Conservation (phyloP, 2,329 filamentous ascomycete species). For the Colletotrichum camelliae region DNA sequence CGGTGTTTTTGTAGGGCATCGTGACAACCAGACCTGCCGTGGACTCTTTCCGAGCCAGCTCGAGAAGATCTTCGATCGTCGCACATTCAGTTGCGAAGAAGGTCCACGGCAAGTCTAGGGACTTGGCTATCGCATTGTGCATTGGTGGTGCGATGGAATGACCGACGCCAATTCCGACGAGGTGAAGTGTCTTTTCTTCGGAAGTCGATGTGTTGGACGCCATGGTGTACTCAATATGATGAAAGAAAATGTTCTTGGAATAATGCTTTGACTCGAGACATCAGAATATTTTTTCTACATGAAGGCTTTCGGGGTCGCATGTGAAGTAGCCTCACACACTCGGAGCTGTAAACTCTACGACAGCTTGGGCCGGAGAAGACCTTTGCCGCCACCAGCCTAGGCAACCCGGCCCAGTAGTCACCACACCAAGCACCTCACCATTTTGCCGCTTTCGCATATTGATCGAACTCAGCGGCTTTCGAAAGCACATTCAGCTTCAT, state of each 20-base stretch:
- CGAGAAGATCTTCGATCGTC: conserved; percentile 35
- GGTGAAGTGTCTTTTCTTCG: conserved; percentile 23
- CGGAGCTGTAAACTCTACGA: background rate
- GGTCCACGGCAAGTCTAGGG: conserved; percentile 37
- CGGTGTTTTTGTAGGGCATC: conserved; percentile 46
- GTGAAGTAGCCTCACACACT: background rate
- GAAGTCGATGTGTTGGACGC: background rate
- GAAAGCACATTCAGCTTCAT: background rate
- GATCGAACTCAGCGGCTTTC: background rate
- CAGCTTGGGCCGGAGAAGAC: background rate
- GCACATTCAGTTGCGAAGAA: conserved; percentile 31
- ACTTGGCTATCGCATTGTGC: conserved; percentile 42
- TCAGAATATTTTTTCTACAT: background rate
- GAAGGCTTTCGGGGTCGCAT: background rate
- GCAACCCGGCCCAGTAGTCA: background rate
- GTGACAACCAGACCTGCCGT: conserved; percentile 32
- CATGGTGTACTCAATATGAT: background rate
- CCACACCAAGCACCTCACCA: background rate
- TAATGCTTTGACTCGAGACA: background rate
- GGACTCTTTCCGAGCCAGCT: conserved; percentile 29
- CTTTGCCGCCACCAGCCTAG: background rate
- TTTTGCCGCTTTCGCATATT: background rate
- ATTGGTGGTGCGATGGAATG: conserved; percentile 45
- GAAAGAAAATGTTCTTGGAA: background rate
- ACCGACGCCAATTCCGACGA: conserved; percentile 42